Percentiles rank a stretch among this genome's conserved stretches.
phyloP scores from a whole-genome alignment of 2,329 filamentous ascomycete genomes.

The Colletotrichum eremochloae region DNA sequence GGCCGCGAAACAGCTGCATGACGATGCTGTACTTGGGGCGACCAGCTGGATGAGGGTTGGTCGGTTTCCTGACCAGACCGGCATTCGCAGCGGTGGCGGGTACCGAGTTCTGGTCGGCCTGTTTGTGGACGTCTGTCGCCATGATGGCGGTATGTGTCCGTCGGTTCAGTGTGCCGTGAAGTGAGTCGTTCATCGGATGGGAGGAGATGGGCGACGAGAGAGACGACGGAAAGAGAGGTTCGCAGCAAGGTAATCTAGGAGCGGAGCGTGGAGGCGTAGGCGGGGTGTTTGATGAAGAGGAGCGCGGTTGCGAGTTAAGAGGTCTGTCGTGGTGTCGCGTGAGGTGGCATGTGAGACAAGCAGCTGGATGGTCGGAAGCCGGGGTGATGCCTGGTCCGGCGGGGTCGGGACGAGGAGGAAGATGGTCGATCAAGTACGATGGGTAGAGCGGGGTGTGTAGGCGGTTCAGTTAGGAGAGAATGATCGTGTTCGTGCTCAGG shows the following conservation, averaged over 20 bases:
- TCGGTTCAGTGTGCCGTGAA: background rate
- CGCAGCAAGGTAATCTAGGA: background rate
- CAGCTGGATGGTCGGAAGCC: slow-evolving; percentile 28
- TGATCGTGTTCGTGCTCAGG: background rate
- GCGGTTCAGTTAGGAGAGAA: background rate
- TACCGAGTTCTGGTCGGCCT: slow-evolving; percentile 38
- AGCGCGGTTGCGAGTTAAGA: slow-evolving; percentile 8
- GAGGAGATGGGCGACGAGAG: background rate
- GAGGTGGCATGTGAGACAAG: slow-evolving; percentile 33
- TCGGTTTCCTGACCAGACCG: slow-evolving; percentile 37
- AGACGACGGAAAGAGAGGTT: background rate
- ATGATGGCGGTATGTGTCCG: slow-evolving; percentile 46
- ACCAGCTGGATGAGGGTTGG: slow-evolving; percentile 65
- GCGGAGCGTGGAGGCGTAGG: background rate
- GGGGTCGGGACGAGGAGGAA: slow-evolving; percentile 20
- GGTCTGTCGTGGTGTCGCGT: slow-evolving; percentile 29
- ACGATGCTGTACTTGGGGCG: slow-evolving; percentile 64
- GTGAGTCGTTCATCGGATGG: slow-evolving; percentile 3
- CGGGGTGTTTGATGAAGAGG: background rate
- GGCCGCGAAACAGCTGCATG: slow-evolving; percentile 65
- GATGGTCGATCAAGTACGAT: slow-evolving; percentile 2
- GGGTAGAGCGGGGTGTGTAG: background rate
- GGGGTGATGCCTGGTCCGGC: slow-evolving; percentile 33
- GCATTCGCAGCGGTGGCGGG: slow-evolving; percentile 43
- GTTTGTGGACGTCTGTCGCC: slow-evolving; percentile 53